phyloP scores from a whole-genome alignment of 345 rosid genomes.

The Eucalyptus sp. region DNA sequence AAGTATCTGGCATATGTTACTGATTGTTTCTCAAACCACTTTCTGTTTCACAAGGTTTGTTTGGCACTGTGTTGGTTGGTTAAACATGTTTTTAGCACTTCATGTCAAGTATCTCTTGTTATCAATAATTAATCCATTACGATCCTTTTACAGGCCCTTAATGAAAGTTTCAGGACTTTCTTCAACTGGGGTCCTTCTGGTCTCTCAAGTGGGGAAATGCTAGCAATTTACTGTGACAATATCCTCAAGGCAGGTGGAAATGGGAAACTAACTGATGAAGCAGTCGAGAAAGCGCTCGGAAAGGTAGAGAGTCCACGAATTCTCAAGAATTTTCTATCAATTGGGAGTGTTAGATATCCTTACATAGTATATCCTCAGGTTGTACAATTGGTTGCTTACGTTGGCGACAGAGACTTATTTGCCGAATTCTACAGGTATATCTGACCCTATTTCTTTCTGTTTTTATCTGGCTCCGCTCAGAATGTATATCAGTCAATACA shows the following conservation, averaged over 20 bases:
- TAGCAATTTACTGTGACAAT: conserved; percentile 28
- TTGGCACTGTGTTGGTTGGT: not conserved
- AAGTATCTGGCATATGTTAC: conserved; percentile 14
- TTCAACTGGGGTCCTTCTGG: conserved; percentile 20
- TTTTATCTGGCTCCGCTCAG: not conserved
- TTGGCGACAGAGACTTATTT: conserved; percentile 21
- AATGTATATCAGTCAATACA: not conserved
- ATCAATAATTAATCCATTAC: not conserved
- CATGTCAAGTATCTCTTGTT: not conserved
- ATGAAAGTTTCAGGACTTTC: conserved; percentile 24
- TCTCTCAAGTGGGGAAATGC: conserved; percentile 18
- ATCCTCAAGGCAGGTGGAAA: conserved; percentile 22
- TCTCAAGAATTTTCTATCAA: not conserved
- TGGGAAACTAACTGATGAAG: conserved; percentile 29
- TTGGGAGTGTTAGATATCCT: not conserved
- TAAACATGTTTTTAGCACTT: not conserved
- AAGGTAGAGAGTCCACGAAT: not conserved
- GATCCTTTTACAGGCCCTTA: conserved; percentile 10
- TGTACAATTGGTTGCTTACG: conserved; percentile 17
- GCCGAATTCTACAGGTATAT: conserved; percentile 36
- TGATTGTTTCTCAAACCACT: conserved; percentile 18
- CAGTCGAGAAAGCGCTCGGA: conserved; percentile 25
- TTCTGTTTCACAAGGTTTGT: conserved; percentile 24
- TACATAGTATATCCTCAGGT: conserved; percentile 33
- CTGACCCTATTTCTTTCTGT: not conserved